Base-by-base conservation (phyloP, 1,284 basidiomycete species). In the Trametes sp. region DNA sequence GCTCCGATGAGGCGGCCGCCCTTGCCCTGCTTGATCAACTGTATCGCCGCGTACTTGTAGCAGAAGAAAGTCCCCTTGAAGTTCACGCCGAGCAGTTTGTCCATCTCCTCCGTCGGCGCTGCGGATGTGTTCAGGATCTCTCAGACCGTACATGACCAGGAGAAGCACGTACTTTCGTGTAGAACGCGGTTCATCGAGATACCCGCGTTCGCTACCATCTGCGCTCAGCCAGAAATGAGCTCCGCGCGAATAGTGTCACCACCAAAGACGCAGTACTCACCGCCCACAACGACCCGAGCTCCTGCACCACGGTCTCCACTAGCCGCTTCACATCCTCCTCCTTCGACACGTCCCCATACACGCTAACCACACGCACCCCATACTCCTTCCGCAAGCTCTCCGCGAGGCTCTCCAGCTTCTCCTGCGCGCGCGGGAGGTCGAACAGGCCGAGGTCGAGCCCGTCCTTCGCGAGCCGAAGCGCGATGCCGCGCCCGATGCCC, bases 41-140 rank as follows among this genome's bases (percentile, higher is more conserved):
- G 72, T 10, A 64, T 66, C 24, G 76, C 76, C 8, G 74, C 76
- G 33, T 74, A 70, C 69, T 76, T 76, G 70, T 76, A 77, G 66
- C 68, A 73, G 31, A 74, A 67, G 59, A 76, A 70, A 19, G 73
- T 69, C 42, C 76, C 75, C 48, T 68, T 68, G 44, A 73, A 66
- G 70, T 79, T 78, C 26, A 76, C 69, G 35, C 41, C 42, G 23
- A 62, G 31, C 24, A 64, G 13, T 24, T 41, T 52, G 21, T 67
- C 62, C 31, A 67, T 14, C n/a, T 52, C 46, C 21, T 61, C 66
- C 29, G 55, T 54, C 19, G 66, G 50, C 2, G 61, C 66, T 67
- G 41, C 14, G 28, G 0, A 10, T 3, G 1, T 42, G 7, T 10
- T 31, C 29, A 48, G 35, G 16, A 33, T 2, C 10, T 13, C 26